Base-by-base conservation (phyloP, 108 stramenopile genomes). In the Cyclotella choctawhatcheeana region DNA sequence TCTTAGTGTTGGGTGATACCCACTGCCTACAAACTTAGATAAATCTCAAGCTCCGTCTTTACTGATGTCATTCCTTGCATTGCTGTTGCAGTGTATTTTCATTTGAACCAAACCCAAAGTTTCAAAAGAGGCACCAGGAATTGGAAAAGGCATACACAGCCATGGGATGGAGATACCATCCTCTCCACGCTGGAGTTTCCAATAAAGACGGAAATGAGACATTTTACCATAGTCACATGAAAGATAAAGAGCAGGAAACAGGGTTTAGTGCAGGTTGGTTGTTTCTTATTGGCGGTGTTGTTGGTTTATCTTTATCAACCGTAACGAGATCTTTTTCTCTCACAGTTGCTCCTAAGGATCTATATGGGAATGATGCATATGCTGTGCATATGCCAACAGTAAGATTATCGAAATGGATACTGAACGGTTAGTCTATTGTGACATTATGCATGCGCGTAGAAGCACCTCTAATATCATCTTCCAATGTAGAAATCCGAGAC, bases 141-240 rank as follows among this genome's bases (percentile, higher is more conserved):
- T 8, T 82, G 7, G 7, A 53, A 18, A 17, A 26, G 44, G 71
- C 65, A 5, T 82, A 82, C 30, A 12, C 40, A 10, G 34, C 21
- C 13, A 10, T 67, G 29, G 82, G 82, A 59, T 77, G 71, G 76
- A 59, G 76, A 29, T 82, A 82, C 43, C 60, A 55, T 37, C 60
- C 70, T 0, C 47, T 82, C 0, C 21, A 52, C 20, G 82, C 82
- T 0, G 82, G 70, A 3, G 82, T 51, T 2, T 20, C 31, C 21
- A 69, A 77, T 47, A 13, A 16, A 14, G 47, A 74, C 44, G 82
- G 76, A 5, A 73, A 40, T 24, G 16, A 73, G 31, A 82, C 82
- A 17, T 82, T 82, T 54, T 82, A 77, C 29, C 76, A 77, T 34
- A 55, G 50, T 5, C 22, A 40, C 25, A 29, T 69, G 40, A 35